Base-by-base conservation (phyloP, 345 rosid genomes). In the Balakata baccata region DNA sequence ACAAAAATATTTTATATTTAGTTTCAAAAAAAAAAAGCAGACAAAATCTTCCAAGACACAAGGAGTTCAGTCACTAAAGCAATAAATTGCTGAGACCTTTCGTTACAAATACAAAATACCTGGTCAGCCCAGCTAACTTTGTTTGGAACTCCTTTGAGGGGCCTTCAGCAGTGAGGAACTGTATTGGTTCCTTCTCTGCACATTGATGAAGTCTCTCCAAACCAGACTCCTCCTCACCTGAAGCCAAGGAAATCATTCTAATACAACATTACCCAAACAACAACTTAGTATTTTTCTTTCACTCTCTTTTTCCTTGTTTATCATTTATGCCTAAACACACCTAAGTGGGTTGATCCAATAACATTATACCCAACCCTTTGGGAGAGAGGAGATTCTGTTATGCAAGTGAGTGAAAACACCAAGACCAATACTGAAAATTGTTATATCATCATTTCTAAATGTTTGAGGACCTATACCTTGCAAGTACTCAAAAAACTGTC, bases 191-290 rank as follows among this genome's bases (percentile, higher is more conserved):
- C 82, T 93, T 93, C 86, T 96, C 99, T 57, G 95, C 91, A 78
- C 99, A 96, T 69, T 89, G 95, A 85, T 96, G 99, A 74, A 96
- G 98, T 83, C 97, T 88, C 83, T 96, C 98, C 86, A 96, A 72
- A 64, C 95, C 97, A 12, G 95, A 88, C 78, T 93, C 99, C 13
- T 98, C 99, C 78, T 93, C 99, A 75, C 99, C 99, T 96, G 79
- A 71, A 83, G 65, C 64, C 39, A 70, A 1, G 79, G 60, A 67
- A 39, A 49, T 59, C 3, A 9, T 52, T 62, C 45, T 61, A 34
- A 23, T 7, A 20, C 3, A 25, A 51, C 41, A 47, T 49, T 38
- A 12, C 47, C 20, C 57, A 75, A 5, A n/a, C 45, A 3, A 37
- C 1, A n/a, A 23, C 13, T 23, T 17, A 20, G 57, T 37, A 34